Evolutionary conservation across 2,329 filamentous ascomycete genomes (phyloP).

Genomic region (Trichoderma asperellum): DNA sequence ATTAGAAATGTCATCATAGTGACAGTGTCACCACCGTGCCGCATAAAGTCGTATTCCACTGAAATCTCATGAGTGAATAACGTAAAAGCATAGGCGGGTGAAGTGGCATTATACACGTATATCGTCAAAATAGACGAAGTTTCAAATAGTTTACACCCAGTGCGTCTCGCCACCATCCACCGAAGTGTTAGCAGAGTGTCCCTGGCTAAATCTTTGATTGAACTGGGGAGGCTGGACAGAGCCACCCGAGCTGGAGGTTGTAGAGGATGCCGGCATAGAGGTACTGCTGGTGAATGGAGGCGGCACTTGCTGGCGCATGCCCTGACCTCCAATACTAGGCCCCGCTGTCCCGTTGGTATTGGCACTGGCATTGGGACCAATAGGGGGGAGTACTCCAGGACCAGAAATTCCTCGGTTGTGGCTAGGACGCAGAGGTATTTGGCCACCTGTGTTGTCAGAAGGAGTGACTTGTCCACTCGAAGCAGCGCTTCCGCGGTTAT

Average conservation of each 20-base stretch:
- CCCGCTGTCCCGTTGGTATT: slow-evolving; percentile 35
- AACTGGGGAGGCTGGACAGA: slow-evolving; percentile 39
- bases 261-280: slow-evolving; percentile 41
- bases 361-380: slow-evolving; percentile 29
- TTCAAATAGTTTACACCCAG: slow-evolving; percentile 45
- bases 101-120: slow-evolving; percentile 43
- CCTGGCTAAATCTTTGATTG: slow-evolving; percentile 37
- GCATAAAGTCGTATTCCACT: slow-evolving; percentile 38
- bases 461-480: slow-evolving; percentile 57
- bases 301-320: slow-evolving; percentile 42
- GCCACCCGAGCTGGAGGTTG: slow-evolving; percentile 32
- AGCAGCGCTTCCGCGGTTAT: slow-evolving; percentile 51
- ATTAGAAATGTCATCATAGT: slow-evolving; percentile 49
- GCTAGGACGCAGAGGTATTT: slow-evolving; percentile 54
- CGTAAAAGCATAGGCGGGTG: slow-evolving; percentile 30
- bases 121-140: slow-evolving; percentile 34
- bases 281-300: slow-evolving; percentile 41
- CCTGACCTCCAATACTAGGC: slow-evolving; percentile 31
- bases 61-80: slow-evolving; percentile 31
- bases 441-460: slow-evolving; percentile 57
- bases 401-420: slow-evolving; percentile 51
- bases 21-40: slow-evolving; percentile 44
- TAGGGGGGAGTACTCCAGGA: slow-evolving; percentile 41
- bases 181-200: slow-evolving; percentile 34
- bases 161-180: slow-evolving; percentile 42